A percentile compares a stretch with the other conserved stretches of the same genome.
Conservation (phyloP, 345 rosid genomes). For the Murraya koenigii region DNA sequence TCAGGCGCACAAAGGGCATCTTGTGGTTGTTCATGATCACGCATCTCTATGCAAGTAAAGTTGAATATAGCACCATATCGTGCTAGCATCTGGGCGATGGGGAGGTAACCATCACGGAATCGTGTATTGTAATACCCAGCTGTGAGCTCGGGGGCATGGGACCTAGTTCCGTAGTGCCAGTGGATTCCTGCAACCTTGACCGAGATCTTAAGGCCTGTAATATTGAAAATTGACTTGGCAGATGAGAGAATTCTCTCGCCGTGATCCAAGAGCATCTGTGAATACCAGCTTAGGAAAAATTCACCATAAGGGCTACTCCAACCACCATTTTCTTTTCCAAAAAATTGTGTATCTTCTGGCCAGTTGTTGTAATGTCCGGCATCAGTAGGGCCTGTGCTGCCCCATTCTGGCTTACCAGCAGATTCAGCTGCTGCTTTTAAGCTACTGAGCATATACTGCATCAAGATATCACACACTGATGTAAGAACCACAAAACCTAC, state of each 20-base stretch:
- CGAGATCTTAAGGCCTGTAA: constrained; percentile 60
- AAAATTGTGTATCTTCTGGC: constrained; percentile 94
- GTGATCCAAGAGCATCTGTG: constrained; percentile 79
- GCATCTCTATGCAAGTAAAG: constrained; percentile 97
- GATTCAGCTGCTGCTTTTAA: constrained; percentile 90
- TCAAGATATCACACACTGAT: not conserved
- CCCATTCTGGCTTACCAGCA: constrained; percentile 92
- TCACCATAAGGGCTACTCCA: constrained; percentile 81
- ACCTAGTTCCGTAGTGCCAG: constrained; percentile 94
- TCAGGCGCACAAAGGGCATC: constrained; percentile 92
- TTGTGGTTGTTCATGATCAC: constrained; percentile 96
- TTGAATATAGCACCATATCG: constrained; percentile 86
- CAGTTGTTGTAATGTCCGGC: constrained; percentile 93
- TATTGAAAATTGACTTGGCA: constrained; percentile 52
- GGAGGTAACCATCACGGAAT: constrained; percentile 82
- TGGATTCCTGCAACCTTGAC: constrained; percentile 95
- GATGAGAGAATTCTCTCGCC: constrained; percentile 75
- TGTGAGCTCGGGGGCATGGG: constrained; percentile 97
- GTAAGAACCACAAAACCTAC: not conserved
- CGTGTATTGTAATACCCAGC: constrained; percentile 97
- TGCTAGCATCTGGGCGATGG: constrained; percentile 87
- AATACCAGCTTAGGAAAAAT: constrained; percentile 92
- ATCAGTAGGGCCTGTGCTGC: constrained; percentile 90
- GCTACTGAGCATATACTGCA: constrained; percentile 80
- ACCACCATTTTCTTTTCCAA: constrained; percentile 79